Evolutionary conservation across 345 rosid genomes (phyloP), one percentile per base, ranked within the genome.

Genomic region (Gossypium stocksii): DNA sequence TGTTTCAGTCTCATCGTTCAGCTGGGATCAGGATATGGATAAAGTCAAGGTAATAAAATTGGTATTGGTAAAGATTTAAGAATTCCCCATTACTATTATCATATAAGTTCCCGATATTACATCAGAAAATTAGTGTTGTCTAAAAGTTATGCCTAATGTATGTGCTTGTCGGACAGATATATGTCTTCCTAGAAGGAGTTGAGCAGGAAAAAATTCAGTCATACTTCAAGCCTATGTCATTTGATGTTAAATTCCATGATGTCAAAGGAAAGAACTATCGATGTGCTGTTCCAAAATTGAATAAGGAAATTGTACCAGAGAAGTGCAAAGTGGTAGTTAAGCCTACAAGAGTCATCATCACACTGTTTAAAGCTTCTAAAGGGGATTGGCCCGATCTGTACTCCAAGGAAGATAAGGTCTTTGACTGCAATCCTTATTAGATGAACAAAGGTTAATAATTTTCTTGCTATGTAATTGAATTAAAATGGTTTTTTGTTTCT

Each of bases 11-110:
- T 83, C 82, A 73, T 85, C 98, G 11, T 94, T 92, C 76, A 91
- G 98, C 86, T 94, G 93, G 94, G 98, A 94, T 82, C 98, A 94
- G 87, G 98, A 94, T 77, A 87, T 75, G 80, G 97, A 93, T 29
- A 93, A 90, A 86, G 89, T 91, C 76, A 93, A 92, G 97, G 99
- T 91, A 82, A 72, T 34, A 19, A 43, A 29, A 15, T 46, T 43
- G 27, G 34, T 38, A 16, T 70, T 59, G 17, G 11, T 14, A 27
- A 29, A 52, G 22, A 17, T 34, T 16, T 11, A 46, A 46, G 51
- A 46, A 46, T 46, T 46, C 14, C 14, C 51, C 51, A 12, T 46
- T 46, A 3, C 51, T 46, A 9, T 45, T 45, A 34, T 34, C 41
- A 34, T 34, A 6, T 34, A 34, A 34, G 41, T 34, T 5, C 41